These are phyloP conservation scores for Phytophthora podocarpi DNA, from an alignment of 352 stramenopile species.

Conservation along the genomic window DNA sequence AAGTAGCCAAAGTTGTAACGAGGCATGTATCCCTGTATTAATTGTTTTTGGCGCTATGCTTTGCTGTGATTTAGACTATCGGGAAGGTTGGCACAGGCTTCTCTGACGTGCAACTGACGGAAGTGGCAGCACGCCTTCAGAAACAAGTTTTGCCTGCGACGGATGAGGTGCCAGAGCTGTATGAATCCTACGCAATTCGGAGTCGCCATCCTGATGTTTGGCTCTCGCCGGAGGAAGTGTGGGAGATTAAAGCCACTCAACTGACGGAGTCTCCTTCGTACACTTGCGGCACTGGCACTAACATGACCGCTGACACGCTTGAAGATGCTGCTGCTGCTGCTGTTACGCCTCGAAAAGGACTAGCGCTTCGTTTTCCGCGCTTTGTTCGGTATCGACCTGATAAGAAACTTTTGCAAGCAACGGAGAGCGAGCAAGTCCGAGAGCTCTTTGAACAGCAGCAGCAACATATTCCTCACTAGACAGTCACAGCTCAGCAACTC, in stretches of 20 bases:
- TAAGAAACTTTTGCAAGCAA: conserved; percentile 96
- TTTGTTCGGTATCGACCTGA: conserved; percentile 96
- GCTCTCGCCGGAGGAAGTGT: conserved; percentile 95
- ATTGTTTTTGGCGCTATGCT: neutral
- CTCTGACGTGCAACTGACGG: conserved; percentile 93
- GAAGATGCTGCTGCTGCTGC: conserved; percentile 4
- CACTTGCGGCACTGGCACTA: conserved; percentile 73
- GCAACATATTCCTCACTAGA: conserved; percentile 26
- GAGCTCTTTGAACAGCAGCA: conserved; percentile 66
- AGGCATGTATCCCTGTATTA: neutral
- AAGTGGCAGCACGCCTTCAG: conserved; percentile 62
- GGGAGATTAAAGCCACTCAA: conserved; percentile 99
- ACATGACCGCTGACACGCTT: neutral
- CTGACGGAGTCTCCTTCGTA: conserved; percentile 96
- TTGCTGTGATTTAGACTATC: conserved; percentile 56
- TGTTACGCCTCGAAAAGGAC: conserved; percentile 65
- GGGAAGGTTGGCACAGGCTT: conserved; percentile 97
- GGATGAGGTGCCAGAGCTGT: conserved; percentile 61
- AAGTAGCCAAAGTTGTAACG: neutral
- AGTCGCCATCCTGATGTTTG: conserved; percentile 92
- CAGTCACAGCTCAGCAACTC: no score
- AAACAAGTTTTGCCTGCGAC: conserved; percentile 42
- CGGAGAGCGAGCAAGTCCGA: conserved; percentile 93
- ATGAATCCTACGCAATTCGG: conserved; percentile 49
- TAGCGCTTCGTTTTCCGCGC: conserved; percentile 98